These are phyloP conservation scores for Colletotrichum sp. DNA, from an alignment of 2,329 filamentous ascomycete species.

Conservation along the genomic window DNA sequence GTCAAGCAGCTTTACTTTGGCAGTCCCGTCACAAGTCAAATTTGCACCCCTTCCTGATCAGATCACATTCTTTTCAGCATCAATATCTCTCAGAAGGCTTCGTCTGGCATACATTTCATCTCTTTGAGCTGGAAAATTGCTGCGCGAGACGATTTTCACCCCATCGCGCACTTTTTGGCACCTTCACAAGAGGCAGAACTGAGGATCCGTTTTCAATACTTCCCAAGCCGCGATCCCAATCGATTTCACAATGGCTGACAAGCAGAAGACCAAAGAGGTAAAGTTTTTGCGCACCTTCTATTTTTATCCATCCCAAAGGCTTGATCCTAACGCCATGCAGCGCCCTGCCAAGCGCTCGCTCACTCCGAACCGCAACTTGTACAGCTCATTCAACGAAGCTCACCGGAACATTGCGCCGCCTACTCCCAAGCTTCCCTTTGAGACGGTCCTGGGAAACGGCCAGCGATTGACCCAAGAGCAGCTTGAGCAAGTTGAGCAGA, in stretches of 20 bases:
- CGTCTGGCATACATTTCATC: background rate
- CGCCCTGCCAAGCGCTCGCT: conserved; percentile 8
- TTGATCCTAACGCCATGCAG: background rate
- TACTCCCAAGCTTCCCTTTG: background rate
- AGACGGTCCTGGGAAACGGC: background rate
- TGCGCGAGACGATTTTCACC: background rate
- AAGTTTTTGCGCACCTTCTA: background rate
- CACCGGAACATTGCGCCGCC: conserved; percentile 14
- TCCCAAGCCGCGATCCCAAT: background rate
- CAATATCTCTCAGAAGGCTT: background rate
- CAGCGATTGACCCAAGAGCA: conserved; percentile 1
- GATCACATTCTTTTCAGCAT: background rate
- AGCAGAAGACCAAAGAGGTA: background rate
- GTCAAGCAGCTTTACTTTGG: background rate
- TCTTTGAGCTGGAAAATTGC: background rate
- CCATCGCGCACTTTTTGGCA: too few relatives aligned
- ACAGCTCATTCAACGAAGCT: conserved; percentile 17
- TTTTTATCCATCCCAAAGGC: background rate
- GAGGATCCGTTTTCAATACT: background rate
- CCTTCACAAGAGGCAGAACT: background rate
- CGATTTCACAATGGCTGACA: background rate
- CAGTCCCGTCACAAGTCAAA: background rate
- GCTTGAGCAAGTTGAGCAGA: conserved; percentile 11
- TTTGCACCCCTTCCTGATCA: background rate
- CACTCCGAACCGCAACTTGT: conserved; percentile 16